Evolutionary conservation across 148 eudicot species (phyloP), one percentile per base, ranked within the genome.

Genomic region (Chenopodium album): DNA sequence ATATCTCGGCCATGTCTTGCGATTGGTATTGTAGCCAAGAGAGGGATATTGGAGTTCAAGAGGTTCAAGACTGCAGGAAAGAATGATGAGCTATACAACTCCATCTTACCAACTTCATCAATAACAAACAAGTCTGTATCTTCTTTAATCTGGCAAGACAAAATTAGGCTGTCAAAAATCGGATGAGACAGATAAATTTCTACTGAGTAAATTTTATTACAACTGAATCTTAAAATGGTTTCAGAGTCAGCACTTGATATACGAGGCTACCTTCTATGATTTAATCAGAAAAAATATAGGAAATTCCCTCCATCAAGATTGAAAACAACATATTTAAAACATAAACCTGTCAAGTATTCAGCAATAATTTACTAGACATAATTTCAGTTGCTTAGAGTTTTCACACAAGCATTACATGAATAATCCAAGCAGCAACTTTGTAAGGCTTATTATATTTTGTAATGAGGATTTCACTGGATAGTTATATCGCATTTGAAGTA

Each of bases 101-200:
- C 98, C 98, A 95, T 95, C 81, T 93, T 93, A 48, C 98, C 98
- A 84, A 95, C 89, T 87, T 95, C 98, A 85, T 95, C 98, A 48
- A 95, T 92, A 72, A 95, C 65, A 76, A 93, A 91, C 76, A 95
- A 85, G 83, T 95, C 92, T 12, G 94, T 91, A 85, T 89, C 98
- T 84, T 89, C 98, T 84, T 89, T 90, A 67, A 93, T 88, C 98
- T 95, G 90, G 85, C 48, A 81, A 73, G 9, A 79, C 52, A 68
- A 0, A 28, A 76, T 26, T 78, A 48, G 16, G 48, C 77, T 66
- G 20, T 34, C 67, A 20, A 8, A 77, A 71, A 8, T 22, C 3
- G 37, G 28, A 0, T 26, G 44, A 47, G 19, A 37, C 11, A 44
- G 14, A 75, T 16, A 26, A 75, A 20, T 72, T 0, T 41, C 1